Evolutionary conservation across 179 eudicot species (phyloP), one percentile per base, ranked within the genome.

Genomic region (Dionaea muscipula): DNA sequence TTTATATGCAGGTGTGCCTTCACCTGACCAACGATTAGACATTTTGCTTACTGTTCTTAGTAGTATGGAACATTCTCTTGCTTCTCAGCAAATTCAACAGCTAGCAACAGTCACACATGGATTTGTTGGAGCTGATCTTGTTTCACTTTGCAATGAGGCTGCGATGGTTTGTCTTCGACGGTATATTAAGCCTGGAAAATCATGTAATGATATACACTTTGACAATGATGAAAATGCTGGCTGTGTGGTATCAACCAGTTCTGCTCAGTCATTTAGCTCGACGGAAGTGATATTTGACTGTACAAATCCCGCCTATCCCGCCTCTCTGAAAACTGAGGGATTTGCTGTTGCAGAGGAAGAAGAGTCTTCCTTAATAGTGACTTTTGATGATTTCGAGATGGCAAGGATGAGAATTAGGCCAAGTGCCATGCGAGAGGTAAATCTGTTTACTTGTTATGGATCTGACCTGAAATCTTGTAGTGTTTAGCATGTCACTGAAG

Each of bases 351-450:
- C 22, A 20, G 16, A 40, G 38, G 68, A 33, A 51, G 60, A 56
- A 41, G 62, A 65, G 10, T 51, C 7, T 27, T 47, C 16, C 54
- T 70, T 78, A 61, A 68, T 72, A 52, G 71, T 87, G 54, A 51
- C 75, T 40, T 61, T 70, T 57, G 86, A 82, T 49, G 98, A 91
- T 70, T 86, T 91, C 69, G 94, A 91, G 58, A 77, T 63, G 72
- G 98, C 98, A 31, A 78, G 77, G 70, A 72, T 80, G 66, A 87
- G 75, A 81, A 71, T 87, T 44, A 77, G 94, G 57, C 98, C 98
- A 10, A 91, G 95, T 74, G 95, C 94, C 50, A 91, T 91, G 98
- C 84, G 95, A 57, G 98, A 91, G 98, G 98, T 87, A 84, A 49
- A 24, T 23, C 49, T 53, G 28, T n/a, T n/a, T n/a, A n/a, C n/a